Percentiles rank a stretch among this genome's conserved stretches.
phyloP scores from a whole-genome alignment of 2,329 filamentous ascomycete species.

The Colletotrichum shisoi region DNA sequence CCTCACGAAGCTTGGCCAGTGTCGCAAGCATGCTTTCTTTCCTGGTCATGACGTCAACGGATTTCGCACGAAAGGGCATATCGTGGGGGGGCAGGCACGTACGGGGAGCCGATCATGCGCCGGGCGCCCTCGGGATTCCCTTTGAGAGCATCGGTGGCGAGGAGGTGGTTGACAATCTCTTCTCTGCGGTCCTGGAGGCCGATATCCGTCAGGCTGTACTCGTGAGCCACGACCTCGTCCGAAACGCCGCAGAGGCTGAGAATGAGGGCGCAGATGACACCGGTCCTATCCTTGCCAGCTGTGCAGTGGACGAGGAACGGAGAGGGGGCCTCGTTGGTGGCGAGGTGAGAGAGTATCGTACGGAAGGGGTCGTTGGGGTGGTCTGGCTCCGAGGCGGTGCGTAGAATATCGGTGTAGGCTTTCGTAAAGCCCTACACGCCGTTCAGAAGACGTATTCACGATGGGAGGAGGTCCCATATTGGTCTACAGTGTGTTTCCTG shows the following conservation, averaged over 20 bases:
- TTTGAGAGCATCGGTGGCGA: conserved; percentile 59
- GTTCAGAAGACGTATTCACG: conserved; percentile 2
- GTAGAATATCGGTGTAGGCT: conserved; percentile 70
- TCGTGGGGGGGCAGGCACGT: conserved; percentile 38
- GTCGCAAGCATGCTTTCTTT: conserved; percentile 60
- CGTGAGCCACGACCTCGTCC: conserved; percentile 66
- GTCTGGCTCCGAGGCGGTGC: conserved; percentile 53
- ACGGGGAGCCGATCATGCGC: conserved; percentile 57
- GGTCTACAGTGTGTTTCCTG: not conserved
- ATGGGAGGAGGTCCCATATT: not conserved
- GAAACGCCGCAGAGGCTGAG: conserved; percentile 69
- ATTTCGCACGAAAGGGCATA: not conserved
- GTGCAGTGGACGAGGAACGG: conserved; percentile 76
- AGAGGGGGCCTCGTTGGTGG: conserved; percentile 48
- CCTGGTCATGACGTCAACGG: conserved; percentile 42
- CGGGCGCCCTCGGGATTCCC: conserved; percentile 56
- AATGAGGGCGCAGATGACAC: conserved; percentile 72
- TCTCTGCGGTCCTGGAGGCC: conserved; percentile 65
- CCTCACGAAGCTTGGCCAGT: conserved; percentile 62
- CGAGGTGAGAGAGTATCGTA: conserved; percentile 64
- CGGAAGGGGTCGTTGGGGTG: conserved; percentile 53
- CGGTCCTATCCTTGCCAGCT: conserved; percentile 80
- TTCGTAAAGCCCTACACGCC: conserved; percentile 62
- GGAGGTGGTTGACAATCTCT: conserved; percentile 59
- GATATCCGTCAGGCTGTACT: conserved; percentile 72